Conservation (phyloP, 2,329 filamentous ascomycete species). For the Exserohilum rostratum region DNA sequence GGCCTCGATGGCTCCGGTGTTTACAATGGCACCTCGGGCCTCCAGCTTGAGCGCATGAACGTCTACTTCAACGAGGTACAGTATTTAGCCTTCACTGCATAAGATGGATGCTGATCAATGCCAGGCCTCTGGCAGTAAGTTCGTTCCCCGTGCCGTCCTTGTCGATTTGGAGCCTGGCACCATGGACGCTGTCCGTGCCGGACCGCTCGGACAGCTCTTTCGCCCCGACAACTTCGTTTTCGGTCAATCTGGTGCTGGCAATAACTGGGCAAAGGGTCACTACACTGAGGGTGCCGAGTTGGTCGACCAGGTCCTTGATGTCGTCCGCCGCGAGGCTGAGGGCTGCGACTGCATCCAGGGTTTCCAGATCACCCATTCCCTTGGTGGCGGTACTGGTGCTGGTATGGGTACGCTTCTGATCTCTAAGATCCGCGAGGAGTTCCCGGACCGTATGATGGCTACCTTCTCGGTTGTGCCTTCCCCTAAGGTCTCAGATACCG, state of each 20-base stretch:
- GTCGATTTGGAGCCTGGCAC: conserved; percentile 99
- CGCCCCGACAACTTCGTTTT: conserved; percentile 99
- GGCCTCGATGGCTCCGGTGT: conserved; percentile 97
- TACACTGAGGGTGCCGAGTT: conserved; percentile 99
- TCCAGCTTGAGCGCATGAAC: conserved; percentile 99
- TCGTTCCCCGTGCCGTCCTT: conserved; percentile 97
- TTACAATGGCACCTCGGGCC: conserved; percentile 97
- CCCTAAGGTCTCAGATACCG: conserved; percentile 99
- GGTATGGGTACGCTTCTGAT: conserved; percentile 99
- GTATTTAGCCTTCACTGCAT: too few species aligned
- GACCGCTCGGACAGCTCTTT: conserved; percentile 98
- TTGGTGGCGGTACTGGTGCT: conserved; percentile 99
- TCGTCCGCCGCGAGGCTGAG: conserved; percentile 98
- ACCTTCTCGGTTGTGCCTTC: conserved; percentile 99
- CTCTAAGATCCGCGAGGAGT: conserved; percentile 99
- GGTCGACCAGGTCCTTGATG: conserved; percentile 96
- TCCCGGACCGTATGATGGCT: conserved; percentile 99
- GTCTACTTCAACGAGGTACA: conserved; percentile 97
- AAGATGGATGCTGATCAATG: conserved; percentile 29
- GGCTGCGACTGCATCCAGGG: conserved; percentile 99
- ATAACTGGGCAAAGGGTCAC: conserved; percentile 99
- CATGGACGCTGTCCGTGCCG: conserved; percentile 98
- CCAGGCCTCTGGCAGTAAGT: conserved; percentile 96
- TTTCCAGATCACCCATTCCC: conserved; percentile 99
- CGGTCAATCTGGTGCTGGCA: conserved; percentile 98